Conservation (phyloP, 805 yeast species). For the Yamadazyma tumulicola region DNA sequence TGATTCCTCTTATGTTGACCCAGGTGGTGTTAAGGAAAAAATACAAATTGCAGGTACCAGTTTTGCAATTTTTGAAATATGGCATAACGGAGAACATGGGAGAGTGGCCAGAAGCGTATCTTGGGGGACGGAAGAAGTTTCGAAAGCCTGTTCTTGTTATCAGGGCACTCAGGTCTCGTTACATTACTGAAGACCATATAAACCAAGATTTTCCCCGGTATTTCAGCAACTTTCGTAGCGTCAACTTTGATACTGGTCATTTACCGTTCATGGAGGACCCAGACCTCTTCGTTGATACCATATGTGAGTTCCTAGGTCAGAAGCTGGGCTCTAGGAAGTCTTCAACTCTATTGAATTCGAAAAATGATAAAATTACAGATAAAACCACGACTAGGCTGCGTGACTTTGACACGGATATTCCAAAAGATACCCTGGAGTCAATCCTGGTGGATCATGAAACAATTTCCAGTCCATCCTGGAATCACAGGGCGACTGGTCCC, state of each 20-base stretch:
- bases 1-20: background rate
- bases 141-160: constrained; percentile 39
- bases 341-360: too few species aligned
- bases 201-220: constrained; percentile 21
- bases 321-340: too few species aligned
- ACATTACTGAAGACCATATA: constrained; percentile 29
- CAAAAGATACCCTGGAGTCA: too few species aligned
- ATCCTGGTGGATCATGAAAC: too few species aligned
- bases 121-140: constrained; percentile 12
- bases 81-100: constrained; percentile 16
- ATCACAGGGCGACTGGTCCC: too few species aligned
- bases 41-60: constrained; percentile 16
- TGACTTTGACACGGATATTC: too few species aligned
- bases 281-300: background rate
- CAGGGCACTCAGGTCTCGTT: constrained; percentile 40
- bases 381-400: too few species aligned
- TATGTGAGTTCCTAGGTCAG: background rate
- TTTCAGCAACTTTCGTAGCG: constrained; percentile 19
- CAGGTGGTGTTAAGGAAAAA: constrained; percentile 11
- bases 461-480: too few species aligned
- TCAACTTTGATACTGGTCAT: constrained; percentile 30
- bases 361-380: too few species aligned
- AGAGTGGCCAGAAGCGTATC: constrained; percentile 22
- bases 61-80: constrained; percentile 18
- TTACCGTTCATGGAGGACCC: constrained; percentile 26